Evolutionary conservation across 1,139 yeast species (phyloP).

Genomic region (Nakaseomyces kungkrabaensis): DNA sequence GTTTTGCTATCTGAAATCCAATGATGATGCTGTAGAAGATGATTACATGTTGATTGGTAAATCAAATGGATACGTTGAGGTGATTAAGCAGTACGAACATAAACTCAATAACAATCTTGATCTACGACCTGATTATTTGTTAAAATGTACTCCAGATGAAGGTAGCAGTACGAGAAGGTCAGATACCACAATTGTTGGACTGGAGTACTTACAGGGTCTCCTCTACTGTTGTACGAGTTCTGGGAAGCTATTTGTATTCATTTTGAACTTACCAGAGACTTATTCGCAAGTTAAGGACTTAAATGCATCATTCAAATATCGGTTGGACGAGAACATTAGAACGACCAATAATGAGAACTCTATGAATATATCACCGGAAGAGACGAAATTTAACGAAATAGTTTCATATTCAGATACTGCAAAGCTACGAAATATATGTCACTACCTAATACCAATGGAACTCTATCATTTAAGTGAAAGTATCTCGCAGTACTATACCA

Average conservation of each 20-base stretch:
- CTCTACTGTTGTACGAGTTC: slow-evolving; percentile 21
- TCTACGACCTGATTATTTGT: slow-evolving; percentile 14
- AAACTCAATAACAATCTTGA: slow-evolving; percentile 9
- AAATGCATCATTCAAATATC: not conserved
- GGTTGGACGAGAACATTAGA: not conserved
- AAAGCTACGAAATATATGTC: slow-evolving; percentile 17
- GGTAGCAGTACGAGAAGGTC: slow-evolving; percentile 6
- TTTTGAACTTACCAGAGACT: slow-evolving; percentile 20
- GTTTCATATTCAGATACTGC: slow-evolving; percentile 14
- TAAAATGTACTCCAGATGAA: slow-evolving; percentile 19
- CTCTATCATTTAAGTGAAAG: slow-evolving; percentile 6
- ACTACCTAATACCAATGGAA: slow-evolving; percentile 19
- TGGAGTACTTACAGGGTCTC: slow-evolving; percentile 20
- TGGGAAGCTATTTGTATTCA: slow-evolving; percentile 20
- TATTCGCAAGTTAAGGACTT: slow-evolving; percentile 16
- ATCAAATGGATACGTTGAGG: slow-evolving; percentile 25
- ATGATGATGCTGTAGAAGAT: slow-evolving; percentile 10
- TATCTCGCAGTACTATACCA: not conserved
- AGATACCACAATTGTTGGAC: slow-evolving; percentile 15
- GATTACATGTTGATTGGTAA: slow-evolving; percentile 22
- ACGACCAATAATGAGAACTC: not conserved
- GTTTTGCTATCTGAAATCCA: slow-evolving; percentile 17
- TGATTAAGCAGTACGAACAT: slow-evolving; percentile 18
- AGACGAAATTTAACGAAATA: slow-evolving; percentile 11
- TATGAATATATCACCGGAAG: slow-evolving; percentile 8